A percentile compares a stretch with the other conserved stretches of the same genome.
Evolutionary conservation across 2,329 filamentous ascomycete genomes (phyloP).

Genomic region (Sclerotinia nivalis): DNA sequence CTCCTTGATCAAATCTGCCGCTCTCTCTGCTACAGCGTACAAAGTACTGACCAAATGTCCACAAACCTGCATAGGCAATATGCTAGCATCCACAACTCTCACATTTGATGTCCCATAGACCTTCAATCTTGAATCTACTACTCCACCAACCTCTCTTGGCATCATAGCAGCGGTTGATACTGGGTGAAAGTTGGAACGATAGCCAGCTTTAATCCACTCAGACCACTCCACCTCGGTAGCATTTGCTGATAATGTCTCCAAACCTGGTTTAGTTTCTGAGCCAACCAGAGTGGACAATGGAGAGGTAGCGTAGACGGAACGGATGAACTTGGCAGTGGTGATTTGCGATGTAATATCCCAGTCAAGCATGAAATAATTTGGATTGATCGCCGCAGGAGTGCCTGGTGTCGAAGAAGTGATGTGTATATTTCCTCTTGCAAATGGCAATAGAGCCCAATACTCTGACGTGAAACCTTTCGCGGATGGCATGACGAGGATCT

Average conservation of each 20-base stretch:
- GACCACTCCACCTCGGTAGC: constrained; percentile 22
- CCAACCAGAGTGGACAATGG: constrained; percentile 2
- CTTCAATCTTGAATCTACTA: constrained; percentile 29
- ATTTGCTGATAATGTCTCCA: constrained; percentile 14
- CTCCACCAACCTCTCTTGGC: constrained; percentile 28
- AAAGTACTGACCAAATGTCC: constrained; percentile 29
- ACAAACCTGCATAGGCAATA: constrained; percentile 28
- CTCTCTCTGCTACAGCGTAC: constrained; percentile 31
- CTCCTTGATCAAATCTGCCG: constrained; percentile 27
- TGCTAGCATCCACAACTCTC: constrained; percentile 31
- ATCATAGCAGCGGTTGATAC: constrained; percentile 31
- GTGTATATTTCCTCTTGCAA: constrained; percentile 58
- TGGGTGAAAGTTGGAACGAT: constrained; percentile 29
- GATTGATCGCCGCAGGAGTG: constrained; percentile 50
- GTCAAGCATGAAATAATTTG: constrained; percentile 44
- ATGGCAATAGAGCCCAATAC: constrained; percentile 46
- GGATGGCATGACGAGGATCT: constrained; percentile 52
- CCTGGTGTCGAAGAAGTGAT: constrained; percentile 46
- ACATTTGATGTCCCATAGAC: constrained; percentile 30
- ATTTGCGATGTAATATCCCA: constrained; percentile 11
- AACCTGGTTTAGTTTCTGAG: constrained; percentile 23
- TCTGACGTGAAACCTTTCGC: constrained; percentile 35
- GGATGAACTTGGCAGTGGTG: constrained; percentile 1
- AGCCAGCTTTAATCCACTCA: constrained; percentile 16
- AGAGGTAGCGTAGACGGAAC: background rate